A percentile compares a stretch with the other conserved stretches of the same genome.
Evolutionary conservation across 2,329 filamentous ascomycete species (phyloP).

Genomic region (Beauveria australis): DNA sequence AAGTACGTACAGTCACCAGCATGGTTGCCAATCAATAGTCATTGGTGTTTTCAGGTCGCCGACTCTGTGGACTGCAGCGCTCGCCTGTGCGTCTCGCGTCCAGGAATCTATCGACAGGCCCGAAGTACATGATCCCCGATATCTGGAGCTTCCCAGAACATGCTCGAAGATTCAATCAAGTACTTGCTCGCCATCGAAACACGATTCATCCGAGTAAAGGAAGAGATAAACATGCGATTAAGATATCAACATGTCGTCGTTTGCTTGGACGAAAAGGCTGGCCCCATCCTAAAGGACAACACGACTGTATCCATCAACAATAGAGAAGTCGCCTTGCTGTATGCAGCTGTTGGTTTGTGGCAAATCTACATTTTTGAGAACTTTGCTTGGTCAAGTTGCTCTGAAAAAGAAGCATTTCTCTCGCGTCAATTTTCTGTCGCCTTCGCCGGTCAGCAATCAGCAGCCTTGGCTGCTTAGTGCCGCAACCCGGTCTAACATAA

Average conservation of each 20-base stretch:
- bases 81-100: not conserved
- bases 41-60: not conserved
- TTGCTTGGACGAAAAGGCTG: too few relatives aligned
- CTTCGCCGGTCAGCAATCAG: constrained; percentile 15
- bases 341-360: not conserved
- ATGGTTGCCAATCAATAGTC: not conserved
- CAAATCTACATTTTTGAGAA: not conserved
- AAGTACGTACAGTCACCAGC: not conserved
- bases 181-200: not conserved
- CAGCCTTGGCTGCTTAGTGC: constrained; percentile 35
- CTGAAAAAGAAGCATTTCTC: too few relatives aligned
- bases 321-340: too few relatives aligned
- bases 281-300: too few relatives aligned
- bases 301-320: too few relatives aligned
- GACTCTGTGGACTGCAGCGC: not conserved
- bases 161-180: not conserved
- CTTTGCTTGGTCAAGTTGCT: not conserved
- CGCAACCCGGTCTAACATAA: constrained; percentile 30
- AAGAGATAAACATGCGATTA: too few relatives aligned
- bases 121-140: not conserved
- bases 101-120: not conserved
- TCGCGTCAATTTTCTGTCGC: not conserved
- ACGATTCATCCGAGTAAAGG: too few relatives aligned
- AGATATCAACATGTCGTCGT: too few relatives aligned
- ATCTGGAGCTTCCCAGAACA: not conserved